Conservation (phyloP, 2,329 filamentous ascomycete genomes). For the Pseudogymnoascus sp. region DNA sequence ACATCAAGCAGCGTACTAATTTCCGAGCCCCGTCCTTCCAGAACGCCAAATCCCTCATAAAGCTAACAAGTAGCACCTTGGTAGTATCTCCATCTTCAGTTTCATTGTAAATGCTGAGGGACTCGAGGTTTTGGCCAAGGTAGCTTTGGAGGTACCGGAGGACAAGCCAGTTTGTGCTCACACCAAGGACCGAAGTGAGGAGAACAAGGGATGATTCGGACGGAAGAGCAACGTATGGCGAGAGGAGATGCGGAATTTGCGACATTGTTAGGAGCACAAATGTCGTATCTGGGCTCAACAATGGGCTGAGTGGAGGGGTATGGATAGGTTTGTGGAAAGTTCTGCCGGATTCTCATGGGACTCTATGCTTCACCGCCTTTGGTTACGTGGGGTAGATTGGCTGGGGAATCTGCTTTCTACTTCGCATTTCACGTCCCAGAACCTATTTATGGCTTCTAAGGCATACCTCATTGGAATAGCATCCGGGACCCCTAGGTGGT, state of each 20-base stretch:
- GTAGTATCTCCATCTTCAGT: slow-evolving; percentile 29
- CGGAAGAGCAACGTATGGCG: slow-evolving; percentile 55
- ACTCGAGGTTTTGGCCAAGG: slow-evolving; percentile 10
- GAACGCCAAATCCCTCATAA: slow-evolving; percentile 69
- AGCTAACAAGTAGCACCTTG: slow-evolving; percentile 71
- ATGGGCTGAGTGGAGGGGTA: neutral
- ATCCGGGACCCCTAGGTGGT: neutral
- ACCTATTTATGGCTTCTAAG: neutral
- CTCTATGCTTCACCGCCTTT: slow-evolving; percentile 3
- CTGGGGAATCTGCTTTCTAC: neutral
- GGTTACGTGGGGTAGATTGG: neutral
- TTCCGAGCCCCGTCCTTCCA: slow-evolving; percentile 67
- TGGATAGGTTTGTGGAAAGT: slow-evolving; percentile 1
- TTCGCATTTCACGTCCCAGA: neutral
- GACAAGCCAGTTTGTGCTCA: slow-evolving; percentile 59
- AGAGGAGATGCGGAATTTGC: slow-evolving; percentile 50
- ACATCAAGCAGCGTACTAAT: slow-evolving; percentile 43
- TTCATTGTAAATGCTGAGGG: slow-evolving; percentile 13
- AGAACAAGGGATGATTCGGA: slow-evolving; percentile 54
- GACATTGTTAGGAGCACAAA: slow-evolving; percentile 9
- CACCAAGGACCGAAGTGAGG: slow-evolving; percentile 60
- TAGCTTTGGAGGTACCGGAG: slow-evolving; percentile 43
- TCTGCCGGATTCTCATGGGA: neutral
- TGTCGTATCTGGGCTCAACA: neutral
- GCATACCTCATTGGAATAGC: neutral